Conservation (phyloP, 2,329 filamentous ascomycete genomes). For the Biscogniauxia sp. region DNA sequence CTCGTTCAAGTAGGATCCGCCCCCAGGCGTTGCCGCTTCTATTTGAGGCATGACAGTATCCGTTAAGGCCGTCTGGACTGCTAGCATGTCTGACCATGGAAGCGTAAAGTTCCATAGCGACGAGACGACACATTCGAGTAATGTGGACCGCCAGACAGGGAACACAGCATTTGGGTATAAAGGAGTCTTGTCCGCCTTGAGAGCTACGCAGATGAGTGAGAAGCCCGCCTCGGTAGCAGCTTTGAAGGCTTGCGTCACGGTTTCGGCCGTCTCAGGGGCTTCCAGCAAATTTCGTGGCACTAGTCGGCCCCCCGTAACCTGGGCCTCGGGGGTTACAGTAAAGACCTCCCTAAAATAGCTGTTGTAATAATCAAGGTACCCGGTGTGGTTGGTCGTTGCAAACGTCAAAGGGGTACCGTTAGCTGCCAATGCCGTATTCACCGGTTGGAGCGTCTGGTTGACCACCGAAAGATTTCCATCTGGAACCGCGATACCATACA, state of each 20-base stretch:
- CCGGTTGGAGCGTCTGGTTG: background rate
- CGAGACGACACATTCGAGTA: conserved; percentile 1
- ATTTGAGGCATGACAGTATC: conserved; percentile 16
- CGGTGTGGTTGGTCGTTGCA: background rate
- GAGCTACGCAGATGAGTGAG: conserved; percentile 26
- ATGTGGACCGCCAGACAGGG: conserved; percentile 1
- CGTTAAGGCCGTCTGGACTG: conserved; percentile 11
- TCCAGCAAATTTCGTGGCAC: conserved; percentile 1
- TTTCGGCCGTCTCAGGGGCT: background rate
- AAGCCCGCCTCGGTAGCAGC: conserved; percentile 33
- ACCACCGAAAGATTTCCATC: too few relatives aligned
- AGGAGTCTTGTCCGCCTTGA: conserved; percentile 25
- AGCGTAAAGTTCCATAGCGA: conserved; percentile 1
- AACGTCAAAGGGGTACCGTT: background rate
- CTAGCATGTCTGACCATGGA: background rate
- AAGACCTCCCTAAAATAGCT: background rate
- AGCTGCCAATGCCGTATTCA: background rate
- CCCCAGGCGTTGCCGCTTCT: conserved; percentile 30
- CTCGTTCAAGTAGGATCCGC: conserved; percentile 50
- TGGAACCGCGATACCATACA: too few relatives aligned
- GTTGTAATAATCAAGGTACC: conserved; percentile 1
- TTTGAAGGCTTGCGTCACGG: conserved; percentile 25
- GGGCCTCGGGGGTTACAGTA: background rate
- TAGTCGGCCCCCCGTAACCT: conserved; percentile 5
- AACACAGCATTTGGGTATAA: conserved; percentile 13